These are phyloP conservation scores for Aspergillus carlsbadensis DNA, from an alignment of 495 filamentous ascomycete genomes.

Conservation along the genomic window DNA sequence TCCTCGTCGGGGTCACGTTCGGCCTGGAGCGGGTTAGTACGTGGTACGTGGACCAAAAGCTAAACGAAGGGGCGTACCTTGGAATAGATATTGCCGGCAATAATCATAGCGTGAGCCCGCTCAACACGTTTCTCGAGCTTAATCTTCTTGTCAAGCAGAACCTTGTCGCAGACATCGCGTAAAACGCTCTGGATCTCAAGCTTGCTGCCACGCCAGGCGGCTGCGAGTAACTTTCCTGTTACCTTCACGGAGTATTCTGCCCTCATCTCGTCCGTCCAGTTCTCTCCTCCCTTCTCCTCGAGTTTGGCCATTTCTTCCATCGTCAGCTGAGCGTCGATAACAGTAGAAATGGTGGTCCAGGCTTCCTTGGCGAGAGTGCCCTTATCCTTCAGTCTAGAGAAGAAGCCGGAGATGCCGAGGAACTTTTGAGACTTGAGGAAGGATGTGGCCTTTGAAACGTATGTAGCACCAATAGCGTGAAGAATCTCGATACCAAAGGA, in stretches of 20 bases:
- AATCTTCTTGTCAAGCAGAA: conserved; percentile 76
- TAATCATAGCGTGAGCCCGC: conserved; percentile 81
- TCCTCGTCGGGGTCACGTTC: conserved; percentile 92
- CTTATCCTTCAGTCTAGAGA: conserved; percentile 92
- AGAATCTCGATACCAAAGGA: conserved; percentile 96
- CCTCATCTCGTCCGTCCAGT: conserved; percentile 98
- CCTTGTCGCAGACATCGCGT: conserved; percentile 77
- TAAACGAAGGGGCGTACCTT: conserved; percentile 55
- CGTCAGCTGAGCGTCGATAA: conserved; percentile 96
- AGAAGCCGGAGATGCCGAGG: conserved; percentile 93
- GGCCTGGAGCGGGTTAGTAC: conserved; percentile 55
- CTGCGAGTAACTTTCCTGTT: conserved; percentile 97
- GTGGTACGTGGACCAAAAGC: neutral
- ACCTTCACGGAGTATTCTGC: conserved; percentile 93
- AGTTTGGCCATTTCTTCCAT: conserved; percentile 99
- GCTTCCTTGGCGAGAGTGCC: conserved; percentile 95
- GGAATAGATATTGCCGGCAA: conserved; percentile 83
- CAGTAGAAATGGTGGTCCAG: conserved; percentile 94
- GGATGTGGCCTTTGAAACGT: conserved; percentile 79
- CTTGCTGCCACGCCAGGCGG: conserved; percentile 94
- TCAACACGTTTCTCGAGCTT: conserved; percentile 82
- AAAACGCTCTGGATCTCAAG: conserved; percentile 98
- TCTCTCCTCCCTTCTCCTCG: conserved; percentile 93
- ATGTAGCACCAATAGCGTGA: conserved; percentile 89
- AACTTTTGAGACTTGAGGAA: conserved; percentile 95